phyloP scores from a whole-genome alignment of 768 basidiomycete genomes.

The Austroboletus festivus region DNA sequence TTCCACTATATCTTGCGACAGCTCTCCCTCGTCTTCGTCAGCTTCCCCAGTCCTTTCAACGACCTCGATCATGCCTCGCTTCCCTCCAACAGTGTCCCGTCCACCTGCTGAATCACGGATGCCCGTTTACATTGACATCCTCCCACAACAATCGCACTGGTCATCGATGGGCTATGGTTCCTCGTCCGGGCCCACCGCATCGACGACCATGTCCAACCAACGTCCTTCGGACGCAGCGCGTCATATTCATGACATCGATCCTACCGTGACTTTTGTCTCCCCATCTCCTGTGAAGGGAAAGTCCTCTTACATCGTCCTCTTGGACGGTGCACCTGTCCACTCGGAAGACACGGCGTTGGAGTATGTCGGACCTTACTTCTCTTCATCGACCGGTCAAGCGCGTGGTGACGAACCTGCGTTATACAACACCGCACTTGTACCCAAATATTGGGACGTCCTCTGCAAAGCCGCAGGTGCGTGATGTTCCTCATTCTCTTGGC shows the following conservation, averaged over 20 bases:
- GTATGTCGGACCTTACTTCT: slow-evolving; percentile 34
- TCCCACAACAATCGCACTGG: slow-evolving; percentile 18
- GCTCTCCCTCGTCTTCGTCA: slow-evolving; percentile 20
- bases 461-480: slow-evolving; percentile 51
- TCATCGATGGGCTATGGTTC: slow-evolving; percentile 2
- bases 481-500: not conserved
- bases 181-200: not conserved
- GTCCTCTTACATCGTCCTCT: slow-evolving; percentile 54
- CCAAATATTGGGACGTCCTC: slow-evolving; percentile 62
- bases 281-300: slow-evolving; percentile 45
- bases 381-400: slow-evolving; percentile 22
- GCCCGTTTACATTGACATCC: slow-evolving; percentile 35
- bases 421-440: slow-evolving; percentile 61
- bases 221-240: slow-evolving; percentile 40
- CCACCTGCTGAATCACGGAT: slow-evolving; percentile 25
- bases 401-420: slow-evolving; percentile 36
- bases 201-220: not conserved
- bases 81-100: slow-evolving; percentile 21
- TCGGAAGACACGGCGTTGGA: slow-evolving; percentile 44
- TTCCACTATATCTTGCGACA: slow-evolving; percentile 29
- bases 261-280: slow-evolving; percentile 62
- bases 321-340: slow-evolving; percentile 47
- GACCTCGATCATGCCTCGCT: slow-evolving; percentile 19
- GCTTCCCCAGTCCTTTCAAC: slow-evolving; percentile 12
- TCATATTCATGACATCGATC: slow-evolving; percentile 57